Evolutionary conservation across 768 basidiomycete species (phyloP).

Genomic region (Boletus huronensis): DNA sequence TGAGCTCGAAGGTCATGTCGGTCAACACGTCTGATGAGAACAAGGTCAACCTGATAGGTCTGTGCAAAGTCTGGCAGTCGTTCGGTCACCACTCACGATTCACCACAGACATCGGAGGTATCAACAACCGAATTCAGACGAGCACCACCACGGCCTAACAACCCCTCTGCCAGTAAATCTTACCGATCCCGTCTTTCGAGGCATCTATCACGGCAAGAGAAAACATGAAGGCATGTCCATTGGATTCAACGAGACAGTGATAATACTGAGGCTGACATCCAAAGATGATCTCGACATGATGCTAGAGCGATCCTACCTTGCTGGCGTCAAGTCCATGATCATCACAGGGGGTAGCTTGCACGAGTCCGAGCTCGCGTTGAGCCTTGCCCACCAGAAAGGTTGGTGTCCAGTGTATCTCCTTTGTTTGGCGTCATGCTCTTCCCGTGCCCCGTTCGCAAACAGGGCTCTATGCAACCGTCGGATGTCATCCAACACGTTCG

Average conservation of each 20-base stretch:
- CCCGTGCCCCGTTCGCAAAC: not conserved
- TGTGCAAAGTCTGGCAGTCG: not conserved
- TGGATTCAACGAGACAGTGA: not conserved
- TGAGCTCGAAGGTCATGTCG: conserved; percentile 9
- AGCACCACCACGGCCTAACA: not conserved
- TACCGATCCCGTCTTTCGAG: conserved; percentile 56
- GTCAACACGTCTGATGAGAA: not conserved
- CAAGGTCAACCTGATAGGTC: conserved; percentile 35
- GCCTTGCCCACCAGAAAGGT: conserved; percentile 59
- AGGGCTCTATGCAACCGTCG: conserved; percentile 72
- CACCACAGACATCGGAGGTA: conserved; percentile 40
- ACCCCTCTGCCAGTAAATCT: conserved; percentile 42
- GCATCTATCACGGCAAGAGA: conserved; percentile 44
- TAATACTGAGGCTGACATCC: not conserved
- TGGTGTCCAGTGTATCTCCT: conserved; percentile 1
- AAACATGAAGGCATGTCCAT: conserved; percentile 46
- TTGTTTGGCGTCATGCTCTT: not conserved
- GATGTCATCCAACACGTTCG: conserved; percentile 78
- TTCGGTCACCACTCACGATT: not conserved
- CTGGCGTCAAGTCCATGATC: conserved; percentile 68
- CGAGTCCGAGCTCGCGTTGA: conserved; percentile 59
- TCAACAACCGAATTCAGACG: not conserved
- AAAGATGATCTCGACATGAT: conserved; percentile 63
- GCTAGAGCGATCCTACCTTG: conserved; percentile 49
- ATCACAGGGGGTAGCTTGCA: conserved; percentile 70